phyloP scores from a whole-genome alignment of 1,284 basidiomycete genomes.

The Acaromyces ingoldii region DNA sequence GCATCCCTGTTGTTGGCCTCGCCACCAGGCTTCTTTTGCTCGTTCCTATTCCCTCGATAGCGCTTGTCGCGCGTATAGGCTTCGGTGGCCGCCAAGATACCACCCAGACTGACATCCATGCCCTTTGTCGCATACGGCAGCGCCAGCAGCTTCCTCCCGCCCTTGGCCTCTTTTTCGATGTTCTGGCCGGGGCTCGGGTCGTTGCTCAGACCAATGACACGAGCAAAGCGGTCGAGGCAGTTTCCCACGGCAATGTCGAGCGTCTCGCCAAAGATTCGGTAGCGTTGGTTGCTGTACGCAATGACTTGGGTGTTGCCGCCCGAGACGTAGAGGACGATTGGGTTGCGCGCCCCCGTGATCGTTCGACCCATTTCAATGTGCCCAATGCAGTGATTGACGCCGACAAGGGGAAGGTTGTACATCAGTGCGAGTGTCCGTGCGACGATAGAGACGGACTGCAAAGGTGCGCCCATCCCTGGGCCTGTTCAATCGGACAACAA shows the following conservation, averaged over 20 bases:
- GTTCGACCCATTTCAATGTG: slow-evolving; percentile 97
- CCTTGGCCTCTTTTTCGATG: slow-evolving; percentile 92
- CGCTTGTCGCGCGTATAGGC: slow-evolving; percentile 61
- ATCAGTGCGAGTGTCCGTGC: slow-evolving; percentile 84
- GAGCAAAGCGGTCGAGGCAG: slow-evolving; percentile 92
- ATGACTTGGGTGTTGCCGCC: slow-evolving; percentile 99
- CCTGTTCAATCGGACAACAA: no score
- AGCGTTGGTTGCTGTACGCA: slow-evolving; percentile 87
- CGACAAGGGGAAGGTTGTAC: slow-evolving; percentile 85
- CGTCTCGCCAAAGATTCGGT: slow-evolving; percentile 98
- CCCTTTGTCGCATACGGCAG: slow-evolving; percentile 97
- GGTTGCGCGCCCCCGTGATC: slow-evolving; percentile 89
- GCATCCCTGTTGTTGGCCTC: slow-evolving; percentile 4
- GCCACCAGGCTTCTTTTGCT: slow-evolving; percentile 11
- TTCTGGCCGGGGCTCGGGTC: slow-evolving; percentile 98
- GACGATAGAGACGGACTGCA: slow-evolving; percentile 92
- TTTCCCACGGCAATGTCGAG: slow-evolving; percentile 98
- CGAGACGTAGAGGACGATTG: slow-evolving; percentile 95
- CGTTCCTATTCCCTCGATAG: no score
- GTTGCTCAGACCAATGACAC: slow-evolving; percentile 91
- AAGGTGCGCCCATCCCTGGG: slow-evolving; percentile 95
- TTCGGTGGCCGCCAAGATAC: slow-evolving; percentile 82
- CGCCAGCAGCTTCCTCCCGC: slow-evolving; percentile 61
- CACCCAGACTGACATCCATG: slow-evolving; percentile 95
- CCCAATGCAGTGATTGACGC: slow-evolving; percentile 97